phyloP scores from a whole-genome alignment of 2,329 filamentous ascomycete genomes.

The Penicillium sp. region DNA sequence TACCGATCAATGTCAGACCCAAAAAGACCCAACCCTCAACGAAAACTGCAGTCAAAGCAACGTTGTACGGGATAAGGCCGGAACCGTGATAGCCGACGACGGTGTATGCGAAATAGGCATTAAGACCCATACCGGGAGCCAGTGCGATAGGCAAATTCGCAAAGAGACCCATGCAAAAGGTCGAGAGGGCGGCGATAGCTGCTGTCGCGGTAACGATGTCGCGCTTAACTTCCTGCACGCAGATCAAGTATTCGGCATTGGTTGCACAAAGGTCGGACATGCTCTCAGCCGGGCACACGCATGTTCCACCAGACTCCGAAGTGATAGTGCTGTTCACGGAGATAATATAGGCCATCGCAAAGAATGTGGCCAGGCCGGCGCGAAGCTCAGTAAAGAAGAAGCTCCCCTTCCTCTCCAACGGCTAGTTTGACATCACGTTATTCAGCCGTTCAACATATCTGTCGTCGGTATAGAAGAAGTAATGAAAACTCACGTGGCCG shows the following conservation, averaged over 20 bases:
- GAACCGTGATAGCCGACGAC: slow-evolving; percentile 79
- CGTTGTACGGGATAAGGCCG: slow-evolving; percentile 73
- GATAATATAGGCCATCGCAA: slow-evolving; percentile 84
- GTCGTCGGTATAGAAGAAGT: neutral
- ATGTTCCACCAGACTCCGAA: slow-evolving; percentile 74
- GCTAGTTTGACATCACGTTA: slow-evolving; percentile 50
- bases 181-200: slow-evolving; percentile 77
- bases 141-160: slow-evolving; percentile 79
- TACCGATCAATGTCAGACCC: slow-evolving; percentile 75
- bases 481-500: slow-evolving; percentile 70
- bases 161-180: slow-evolving; percentile 83
- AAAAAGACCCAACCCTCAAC: slow-evolving; percentile 88
- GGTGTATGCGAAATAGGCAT: slow-evolving; percentile 85
- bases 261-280: slow-evolving; percentile 55
- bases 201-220: slow-evolving; percentile 86
- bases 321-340: slow-evolving; percentile 71
- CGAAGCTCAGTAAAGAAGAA: slow-evolving; percentile 84
- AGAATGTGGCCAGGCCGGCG: slow-evolving; percentile 79
- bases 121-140: slow-evolving; percentile 79
- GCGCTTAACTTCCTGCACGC: slow-evolving; percentile 66
- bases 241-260: slow-evolving; percentile 53
- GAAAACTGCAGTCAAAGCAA: slow-evolving; percentile 85
- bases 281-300: slow-evolving; percentile 67
- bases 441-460: neutral
- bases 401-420: slow-evolving; percentile 73